These are phyloP conservation scores for Microbotryum silenes-acaulis DNA, from an alignment of 1,284 basidiomycete genomes.

Conservation along the genomic window DNA sequence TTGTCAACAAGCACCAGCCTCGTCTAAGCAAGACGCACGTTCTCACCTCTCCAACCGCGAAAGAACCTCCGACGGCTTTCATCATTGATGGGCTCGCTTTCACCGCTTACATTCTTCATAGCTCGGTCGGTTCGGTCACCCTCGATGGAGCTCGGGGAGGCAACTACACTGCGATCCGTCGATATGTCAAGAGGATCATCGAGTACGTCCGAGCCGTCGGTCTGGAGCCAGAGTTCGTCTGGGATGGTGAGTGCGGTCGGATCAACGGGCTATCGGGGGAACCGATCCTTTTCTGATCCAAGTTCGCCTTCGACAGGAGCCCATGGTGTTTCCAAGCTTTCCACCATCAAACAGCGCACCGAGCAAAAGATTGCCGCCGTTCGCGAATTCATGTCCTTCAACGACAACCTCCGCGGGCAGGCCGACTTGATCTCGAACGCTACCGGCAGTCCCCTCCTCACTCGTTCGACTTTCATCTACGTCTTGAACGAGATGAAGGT, in stretches of 20 bases:
- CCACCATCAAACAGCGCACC: slow-evolving; percentile 17
- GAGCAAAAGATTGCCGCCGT: slow-evolving; percentile 21
- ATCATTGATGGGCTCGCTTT: slow-evolving; percentile 27
- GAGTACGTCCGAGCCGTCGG: slow-evolving; percentile 16
- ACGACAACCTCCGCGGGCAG: background rate
- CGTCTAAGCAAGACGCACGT: slow-evolving; percentile 3
- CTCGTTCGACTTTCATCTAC: slow-evolving; percentile 12
- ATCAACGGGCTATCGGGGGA: background rate
- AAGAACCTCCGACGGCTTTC: slow-evolving; percentile 7
- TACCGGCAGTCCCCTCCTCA: slow-evolving; percentile 13
- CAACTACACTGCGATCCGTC: slow-evolving; percentile 10
- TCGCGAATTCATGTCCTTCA: slow-evolving; percentile 15
- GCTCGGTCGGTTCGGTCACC: slow-evolving; percentile 11
- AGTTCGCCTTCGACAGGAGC: slow-evolving; percentile 8
- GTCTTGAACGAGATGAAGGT: slow-evolving; percentile 33
- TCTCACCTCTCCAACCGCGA: background rate
- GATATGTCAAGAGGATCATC: slow-evolving; percentile 8
- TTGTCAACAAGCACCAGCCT: slow-evolving; percentile 15
- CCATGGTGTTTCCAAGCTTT: slow-evolving; percentile 16
- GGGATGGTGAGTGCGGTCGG: slow-evolving; percentile 18
- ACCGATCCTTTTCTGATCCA: background rate
- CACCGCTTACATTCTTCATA: slow-evolving; percentile 6
- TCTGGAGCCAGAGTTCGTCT: slow-evolving; percentile 26
- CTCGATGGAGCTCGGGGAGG: slow-evolving; percentile 16
- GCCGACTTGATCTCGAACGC: background rate